phyloP scores from a whole-genome alignment of 2,329 filamentous ascomycete species.

The Pyrenophora teres region DNA sequence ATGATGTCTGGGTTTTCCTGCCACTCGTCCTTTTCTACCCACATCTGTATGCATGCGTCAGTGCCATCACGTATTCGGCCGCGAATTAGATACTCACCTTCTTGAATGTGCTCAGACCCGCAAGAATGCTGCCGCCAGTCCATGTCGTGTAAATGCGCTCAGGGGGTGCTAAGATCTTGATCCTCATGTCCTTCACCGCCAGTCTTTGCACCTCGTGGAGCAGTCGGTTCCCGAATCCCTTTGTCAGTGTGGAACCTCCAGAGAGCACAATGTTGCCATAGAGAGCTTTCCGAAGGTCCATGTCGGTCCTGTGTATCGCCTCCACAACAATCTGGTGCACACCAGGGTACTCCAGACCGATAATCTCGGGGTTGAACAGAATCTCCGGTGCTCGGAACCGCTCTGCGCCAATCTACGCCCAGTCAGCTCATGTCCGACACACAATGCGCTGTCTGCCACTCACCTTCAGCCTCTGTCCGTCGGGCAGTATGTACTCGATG shows the following conservation, averaged over 20 bases:
- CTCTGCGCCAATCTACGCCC: conserved; percentile 78
- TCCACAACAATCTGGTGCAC: conserved; percentile 98
- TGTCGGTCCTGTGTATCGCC: conserved; percentile 90
- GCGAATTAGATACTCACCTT: conserved; percentile 67
- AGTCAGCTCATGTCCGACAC: conserved; percentile 25
- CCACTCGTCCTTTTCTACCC: conserved; percentile 99
- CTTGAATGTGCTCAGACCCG: conserved; percentile 94
- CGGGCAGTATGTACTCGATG: conserved; percentile 86
- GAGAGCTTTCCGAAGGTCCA: conserved; percentile 90
- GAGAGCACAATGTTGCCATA: conserved; percentile 98
- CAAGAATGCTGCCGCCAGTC: conserved; percentile 97
- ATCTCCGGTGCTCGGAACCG: conserved; percentile 96
- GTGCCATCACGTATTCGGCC: conserved; percentile 19
- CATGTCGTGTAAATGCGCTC: conserved; percentile 99
- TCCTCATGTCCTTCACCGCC: conserved; percentile 98
- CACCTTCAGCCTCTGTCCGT: conserved; percentile 92
- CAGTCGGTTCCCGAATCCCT: conserved; percentile 92
- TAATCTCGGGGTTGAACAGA: conserved; percentile 95
- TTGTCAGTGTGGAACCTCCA: conserved; percentile 92
- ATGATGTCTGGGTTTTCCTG: conserved; percentile 99
- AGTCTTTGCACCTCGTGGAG: conserved; percentile 89
- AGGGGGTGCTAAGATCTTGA: conserved; percentile 97
- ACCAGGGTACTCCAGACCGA: conserved; percentile 93
- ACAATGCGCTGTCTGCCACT: conserved; percentile 15
- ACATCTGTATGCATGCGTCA: conserved; percentile 72